phyloP scores from a whole-genome alignment of 2,329 filamentous ascomycete species.

The Microsporum audouinii region DNA sequence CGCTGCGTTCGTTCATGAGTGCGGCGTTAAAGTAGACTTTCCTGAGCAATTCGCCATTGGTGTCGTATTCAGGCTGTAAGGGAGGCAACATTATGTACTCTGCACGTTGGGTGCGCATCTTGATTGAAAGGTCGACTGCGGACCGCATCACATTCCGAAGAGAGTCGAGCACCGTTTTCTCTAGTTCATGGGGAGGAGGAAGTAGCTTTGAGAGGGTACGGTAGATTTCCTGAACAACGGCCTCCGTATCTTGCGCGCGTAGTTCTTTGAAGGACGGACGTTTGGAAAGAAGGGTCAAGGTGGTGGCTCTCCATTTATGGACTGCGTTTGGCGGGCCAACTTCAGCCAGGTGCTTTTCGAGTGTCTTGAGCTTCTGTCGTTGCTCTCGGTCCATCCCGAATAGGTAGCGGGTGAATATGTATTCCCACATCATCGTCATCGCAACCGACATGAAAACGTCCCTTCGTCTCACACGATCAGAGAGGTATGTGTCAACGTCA shows the following conservation, averaged over 20 bases:
- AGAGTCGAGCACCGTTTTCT: conserved; percentile 69
- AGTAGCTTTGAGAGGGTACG: conserved; percentile 72
- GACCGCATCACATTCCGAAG: conserved; percentile 77
- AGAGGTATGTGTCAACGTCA: conserved; percentile 78
- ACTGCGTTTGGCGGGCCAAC: conserved; percentile 82
- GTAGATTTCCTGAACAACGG: conserved; percentile 86
- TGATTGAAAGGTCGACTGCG: conserved; percentile 80
- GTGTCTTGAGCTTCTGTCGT: conserved; percentile 87
- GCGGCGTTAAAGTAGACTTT: conserved; percentile 86
- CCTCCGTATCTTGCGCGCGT: conserved; percentile 81
- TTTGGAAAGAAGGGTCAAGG: conserved; percentile 74
- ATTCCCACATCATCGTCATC: conserved; percentile 99
- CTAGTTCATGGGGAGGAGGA: conserved; percentile 70
- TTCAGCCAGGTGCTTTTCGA: conserved; percentile 84
- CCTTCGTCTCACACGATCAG: conserved; percentile 74
- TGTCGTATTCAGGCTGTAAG: conserved; percentile 86
- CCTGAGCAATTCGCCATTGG: conserved; percentile 75
- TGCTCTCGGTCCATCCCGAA: conserved; percentile 99
- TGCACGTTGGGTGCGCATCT: conserved; percentile 93
- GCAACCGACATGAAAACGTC: conserved; percentile 98
- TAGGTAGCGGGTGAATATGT: conserved; percentile 92
- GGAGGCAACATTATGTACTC: conserved; percentile 99
- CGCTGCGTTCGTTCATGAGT: conserved; percentile 86
- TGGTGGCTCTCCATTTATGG: conserved; percentile 92
- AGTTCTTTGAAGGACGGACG: conserved; percentile 70